phyloP scores from a whole-genome alignment of 2,329 filamentous ascomycete species.

The Phyllosticta citriasiana region DNA sequence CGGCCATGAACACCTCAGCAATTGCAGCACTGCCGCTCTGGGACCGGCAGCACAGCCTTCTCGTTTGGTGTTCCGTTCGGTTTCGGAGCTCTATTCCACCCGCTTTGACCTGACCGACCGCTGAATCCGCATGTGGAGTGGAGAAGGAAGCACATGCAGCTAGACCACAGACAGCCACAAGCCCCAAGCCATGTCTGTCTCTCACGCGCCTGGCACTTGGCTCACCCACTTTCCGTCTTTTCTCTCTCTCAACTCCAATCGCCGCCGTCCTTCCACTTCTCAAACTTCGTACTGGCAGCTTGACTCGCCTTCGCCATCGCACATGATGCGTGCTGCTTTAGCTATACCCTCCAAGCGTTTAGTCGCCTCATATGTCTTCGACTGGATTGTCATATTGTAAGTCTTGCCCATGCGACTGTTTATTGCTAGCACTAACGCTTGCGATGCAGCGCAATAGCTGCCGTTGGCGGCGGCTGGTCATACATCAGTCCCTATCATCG shows the following conservation, averaged over 20 bases:
- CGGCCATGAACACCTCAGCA: too few species aligned
- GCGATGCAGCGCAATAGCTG: constrained; percentile 40
- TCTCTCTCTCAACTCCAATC: background rate
- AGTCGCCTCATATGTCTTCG: constrained; percentile 57
- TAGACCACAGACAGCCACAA: background rate
- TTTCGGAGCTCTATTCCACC: background rate
- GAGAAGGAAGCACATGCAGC: background rate
- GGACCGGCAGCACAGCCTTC: background rate
- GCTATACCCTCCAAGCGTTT: constrained; percentile 40
- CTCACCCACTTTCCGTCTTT: background rate
- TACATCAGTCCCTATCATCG: constrained; percentile 54
- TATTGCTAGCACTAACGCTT: background rate
- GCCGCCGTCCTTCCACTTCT: background rate
- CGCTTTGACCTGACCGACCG: background rate
- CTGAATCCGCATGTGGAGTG: background rate
- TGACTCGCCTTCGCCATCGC: background rate
- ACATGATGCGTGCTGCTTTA: background rate
- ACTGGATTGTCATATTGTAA: constrained; percentile 62
- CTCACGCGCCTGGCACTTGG: background rate
- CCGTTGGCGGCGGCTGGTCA: constrained; percentile 50
- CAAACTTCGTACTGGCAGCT: background rate
- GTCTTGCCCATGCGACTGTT: constrained; percentile 14
- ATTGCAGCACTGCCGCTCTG: too few species aligned
- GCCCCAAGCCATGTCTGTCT: background rate
- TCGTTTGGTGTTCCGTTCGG: background rate